These are phyloP conservation scores for Leccinum uliginosum DNA, from an alignment of 768 basidiomycete species.

Conservation along the genomic window DNA sequence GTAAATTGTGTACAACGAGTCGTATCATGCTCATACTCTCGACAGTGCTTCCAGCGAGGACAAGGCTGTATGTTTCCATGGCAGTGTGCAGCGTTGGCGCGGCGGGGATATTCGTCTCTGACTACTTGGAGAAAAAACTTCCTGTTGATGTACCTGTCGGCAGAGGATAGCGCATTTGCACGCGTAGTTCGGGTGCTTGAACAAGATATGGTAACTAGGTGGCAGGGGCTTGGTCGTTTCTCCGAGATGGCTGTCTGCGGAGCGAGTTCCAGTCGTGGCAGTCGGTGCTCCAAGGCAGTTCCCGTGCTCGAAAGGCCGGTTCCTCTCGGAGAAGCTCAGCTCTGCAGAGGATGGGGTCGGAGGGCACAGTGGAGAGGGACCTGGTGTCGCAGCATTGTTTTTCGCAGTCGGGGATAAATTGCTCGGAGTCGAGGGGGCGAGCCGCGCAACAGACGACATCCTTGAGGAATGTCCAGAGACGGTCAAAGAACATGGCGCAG, in stretches of 20 bases:
- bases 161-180: conserved; percentile 4
- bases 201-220: neutral
- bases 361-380: conserved; percentile 5
- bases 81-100: conserved; percentile 44
- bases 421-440: conserved; percentile 39
- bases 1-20: conserved; percentile 1
- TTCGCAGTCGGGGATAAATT: conserved; percentile 62
- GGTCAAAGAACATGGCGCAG: conserved; percentile 64
- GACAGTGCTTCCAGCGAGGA: conserved; percentile 50
- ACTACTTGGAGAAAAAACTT: conserved; percentile 46
- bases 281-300: conserved; percentile 25
- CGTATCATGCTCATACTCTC: conserved; percentile 10
- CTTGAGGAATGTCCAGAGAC: conserved; percentile 59
- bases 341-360: neutral
- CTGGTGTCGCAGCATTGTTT: conserved; percentile 51
- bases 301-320: conserved; percentile 7
- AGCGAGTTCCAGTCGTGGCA: conserved; percentile 12
- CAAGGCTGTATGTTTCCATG: conserved; percentile 49
- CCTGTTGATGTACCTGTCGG: conserved; percentile 10
- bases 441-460: conserved; percentile 44
- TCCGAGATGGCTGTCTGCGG: conserved; percentile 19
- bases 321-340: neutral
- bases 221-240: conserved; percentile 8
- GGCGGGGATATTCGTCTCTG: conserved; percentile 45
- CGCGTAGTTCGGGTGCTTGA: neutral